Conservation (phyloP, 2,329 filamentous ascomycete genomes). For the Alternaria panax region DNA sequence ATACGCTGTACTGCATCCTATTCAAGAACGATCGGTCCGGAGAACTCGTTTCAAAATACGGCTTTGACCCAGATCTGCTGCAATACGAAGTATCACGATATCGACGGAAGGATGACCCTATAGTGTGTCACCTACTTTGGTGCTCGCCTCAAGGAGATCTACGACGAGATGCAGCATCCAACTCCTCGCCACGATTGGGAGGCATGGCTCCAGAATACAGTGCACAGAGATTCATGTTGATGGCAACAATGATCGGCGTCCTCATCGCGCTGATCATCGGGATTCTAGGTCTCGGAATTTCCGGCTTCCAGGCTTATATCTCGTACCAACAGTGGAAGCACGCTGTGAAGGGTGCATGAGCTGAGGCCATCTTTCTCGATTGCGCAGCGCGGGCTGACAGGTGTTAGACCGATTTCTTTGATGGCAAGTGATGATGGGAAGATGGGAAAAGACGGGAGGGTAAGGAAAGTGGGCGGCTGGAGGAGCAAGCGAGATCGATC, state of each 20-base stretch:
- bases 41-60: constrained; percentile 5
- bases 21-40: too few species aligned
- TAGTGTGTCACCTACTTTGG: constrained; percentile 37
- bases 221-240: constrained; percentile 44
- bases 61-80: constrained; percentile 12
- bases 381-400: not conserved
- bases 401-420: not conserved
- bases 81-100: too few species aligned
- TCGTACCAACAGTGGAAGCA: constrained; percentile 46
- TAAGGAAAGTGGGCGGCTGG: not conserved
- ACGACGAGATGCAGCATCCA: constrained; percentile 36
- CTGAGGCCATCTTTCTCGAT: not conserved
- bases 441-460: not conserved
- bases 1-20: constrained; percentile 18
- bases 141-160: constrained; percentile 22
- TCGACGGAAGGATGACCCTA: constrained; percentile 28
- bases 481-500: not conserved
- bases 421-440: not conserved
- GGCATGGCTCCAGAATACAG: too few species aligned
- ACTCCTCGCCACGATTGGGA: constrained; percentile 24
- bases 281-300: constrained; percentile 31
- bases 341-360: constrained; percentile 19
- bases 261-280: constrained; percentile 40
- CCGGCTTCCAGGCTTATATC: constrained; percentile 43
- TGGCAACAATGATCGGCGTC: constrained; percentile 43